Base-by-base conservation (phyloP, 2,329 filamentous ascomycete species). In the Tricladium varicosporioides region DNA sequence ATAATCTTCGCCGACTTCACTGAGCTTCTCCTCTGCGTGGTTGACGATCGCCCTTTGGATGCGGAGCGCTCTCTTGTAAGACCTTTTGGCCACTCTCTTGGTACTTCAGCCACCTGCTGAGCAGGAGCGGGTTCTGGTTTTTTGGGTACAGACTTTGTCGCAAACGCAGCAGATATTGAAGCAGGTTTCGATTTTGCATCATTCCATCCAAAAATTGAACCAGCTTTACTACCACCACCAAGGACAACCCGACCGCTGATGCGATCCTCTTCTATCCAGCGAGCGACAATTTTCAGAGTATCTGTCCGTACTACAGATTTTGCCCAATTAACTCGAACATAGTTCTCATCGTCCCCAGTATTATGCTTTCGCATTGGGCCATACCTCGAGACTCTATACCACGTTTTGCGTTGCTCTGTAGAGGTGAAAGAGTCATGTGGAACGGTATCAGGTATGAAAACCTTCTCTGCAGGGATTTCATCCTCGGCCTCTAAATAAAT, bases 261-360 rank as follows among this genome's bases (percentile, higher is more conserved):
- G 0, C 81, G 81, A 62, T 85, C 84, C 63, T 87, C 81, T 63
- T 86, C 82, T 77, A 87, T 84, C 85, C 85, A 88, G 22, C 82
- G 77, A 22, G 80, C 76, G 15, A 88, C 84, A 43, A 83, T 82
- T 56, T 79, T 77, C 57, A 84, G 75, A 1, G 79, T 82, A 8
- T 83, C 78, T 11, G 71, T 69, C 19, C 81, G 81, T 1, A 84
- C 71, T 5, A 76, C 70, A 0, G 84, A 86, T n/a, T 74, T 71
- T 3, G 67, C 61, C 85, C 85, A 88, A 2, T 74, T 73, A n/a
- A 85, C 76, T 8, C 80, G 77, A 15, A 80, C 74, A 66, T 87
- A 88, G 60, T 78, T 80, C 8, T 85, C 82, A 50, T 84, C 81
- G 47, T 84, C 78, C 44, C 80, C 83, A 2, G 72, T 70, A 54